Evolutionary conservation across 2,329 filamentous ascomycete species (phyloP).

Genomic region (Basipetospora sp.): DNA sequence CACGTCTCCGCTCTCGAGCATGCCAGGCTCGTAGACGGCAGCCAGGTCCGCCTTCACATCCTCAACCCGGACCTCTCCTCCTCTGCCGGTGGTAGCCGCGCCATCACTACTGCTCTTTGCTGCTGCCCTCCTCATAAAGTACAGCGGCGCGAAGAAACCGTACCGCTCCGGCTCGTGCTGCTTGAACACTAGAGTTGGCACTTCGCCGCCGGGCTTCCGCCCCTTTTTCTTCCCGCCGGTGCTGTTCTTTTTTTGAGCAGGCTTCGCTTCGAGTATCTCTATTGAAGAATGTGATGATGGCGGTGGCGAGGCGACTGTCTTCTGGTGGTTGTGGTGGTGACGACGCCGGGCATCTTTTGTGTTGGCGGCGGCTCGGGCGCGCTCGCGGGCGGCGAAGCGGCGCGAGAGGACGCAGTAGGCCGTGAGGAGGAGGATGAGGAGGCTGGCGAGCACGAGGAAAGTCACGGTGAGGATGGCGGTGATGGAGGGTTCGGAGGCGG

Average conservation of each 20-base stretch:
- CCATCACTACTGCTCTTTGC: not conserved
- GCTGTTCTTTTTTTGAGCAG: not conserved
- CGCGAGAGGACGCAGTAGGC: conserved; percentile 4
- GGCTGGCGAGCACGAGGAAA: conserved; percentile 1
- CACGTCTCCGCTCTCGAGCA: no score
- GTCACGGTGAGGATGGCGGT: conserved; percentile 3
- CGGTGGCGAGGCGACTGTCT: not conserved
- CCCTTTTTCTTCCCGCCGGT: not conserved
- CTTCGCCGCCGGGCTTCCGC: not conserved
- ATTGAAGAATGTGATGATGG: not conserved
- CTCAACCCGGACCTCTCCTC: no score
- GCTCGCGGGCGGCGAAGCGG: not conserved
- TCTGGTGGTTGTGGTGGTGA: no score
- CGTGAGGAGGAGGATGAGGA: conserved; percentile 4
- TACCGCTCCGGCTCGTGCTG: conserved; percentile 6
- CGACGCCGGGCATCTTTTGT: no score
- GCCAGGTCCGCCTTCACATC: no score
- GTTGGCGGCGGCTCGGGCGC: not conserved
- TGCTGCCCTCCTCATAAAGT: not conserved
- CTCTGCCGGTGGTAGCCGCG: no score
- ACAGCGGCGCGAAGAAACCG: conserved; percentile 7
- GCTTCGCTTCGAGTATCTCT: not conserved
- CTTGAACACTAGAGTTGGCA: conserved; percentile 4
- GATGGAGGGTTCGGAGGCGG: not conserved
- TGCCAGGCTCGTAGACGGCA: no score